Evolutionary conservation across 164 flowering plant species (phyloP).

Genomic region (Tetrastigma voinierianum): DNA sequence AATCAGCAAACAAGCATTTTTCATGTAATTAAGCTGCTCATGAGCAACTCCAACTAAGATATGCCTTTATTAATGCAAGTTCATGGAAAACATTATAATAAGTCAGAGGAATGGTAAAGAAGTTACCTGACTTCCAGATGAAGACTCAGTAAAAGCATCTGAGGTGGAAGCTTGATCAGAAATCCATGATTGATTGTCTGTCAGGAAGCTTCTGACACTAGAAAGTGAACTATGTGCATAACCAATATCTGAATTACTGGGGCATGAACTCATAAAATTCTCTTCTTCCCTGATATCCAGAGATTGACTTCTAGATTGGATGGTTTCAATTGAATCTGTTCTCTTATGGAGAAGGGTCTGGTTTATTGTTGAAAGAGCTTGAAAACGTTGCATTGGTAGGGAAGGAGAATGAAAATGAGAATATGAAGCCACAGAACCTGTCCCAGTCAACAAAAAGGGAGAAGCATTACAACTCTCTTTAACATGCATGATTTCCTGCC

Average conservation of each 20-base stretch:
- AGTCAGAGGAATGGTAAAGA: not conserved
- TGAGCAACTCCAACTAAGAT: too few species aligned
- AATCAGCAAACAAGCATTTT: not conserved
- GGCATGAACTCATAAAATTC: constrained; percentile 21
- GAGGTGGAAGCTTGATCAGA: constrained; percentile 47
- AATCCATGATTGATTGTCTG: constrained; percentile 32
- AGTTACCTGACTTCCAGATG: constrained; percentile 46
- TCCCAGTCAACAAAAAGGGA: constrained; percentile 13
- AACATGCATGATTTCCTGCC: not conserved
- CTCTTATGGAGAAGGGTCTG: constrained; percentile 28
- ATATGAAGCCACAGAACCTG: constrained; percentile 30
- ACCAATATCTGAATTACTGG: constrained; percentile 24
- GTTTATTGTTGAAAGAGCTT: constrained; percentile 57
- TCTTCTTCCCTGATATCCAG: constrained; percentile 16
- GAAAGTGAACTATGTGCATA: constrained; percentile 19
- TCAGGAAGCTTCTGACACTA: constrained; percentile 35
- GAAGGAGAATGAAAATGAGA: constrained; percentile 37
- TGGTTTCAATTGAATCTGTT: constrained; percentile 20
- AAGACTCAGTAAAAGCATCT: constrained; percentile 28
- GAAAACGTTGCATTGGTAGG: constrained; percentile 45
- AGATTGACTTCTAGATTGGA: constrained; percentile 28
- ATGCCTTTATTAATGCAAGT: not conserved
- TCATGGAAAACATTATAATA: not conserved
- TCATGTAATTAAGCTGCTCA: not conserved
- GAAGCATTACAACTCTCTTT: not conserved